Evolutionary conservation across 225 moss, liverwort and hornwort species (phyloP).

Genomic region (Straminergon stramineum): DNA sequence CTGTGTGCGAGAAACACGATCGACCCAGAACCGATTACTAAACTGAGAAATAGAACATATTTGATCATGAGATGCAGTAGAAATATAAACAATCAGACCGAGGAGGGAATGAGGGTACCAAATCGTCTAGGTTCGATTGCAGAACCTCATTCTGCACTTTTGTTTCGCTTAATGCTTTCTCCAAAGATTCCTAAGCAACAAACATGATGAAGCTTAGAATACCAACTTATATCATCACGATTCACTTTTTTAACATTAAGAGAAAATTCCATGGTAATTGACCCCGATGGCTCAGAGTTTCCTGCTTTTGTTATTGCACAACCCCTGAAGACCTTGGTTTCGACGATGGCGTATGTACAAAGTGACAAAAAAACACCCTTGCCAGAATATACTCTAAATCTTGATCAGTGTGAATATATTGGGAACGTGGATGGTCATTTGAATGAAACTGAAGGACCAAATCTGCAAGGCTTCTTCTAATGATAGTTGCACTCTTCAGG

Average conservation of each 20-base stretch:
- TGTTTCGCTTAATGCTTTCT: conserved; percentile 17
- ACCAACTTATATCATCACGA: neutral
- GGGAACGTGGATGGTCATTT: neutral
- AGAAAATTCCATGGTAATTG: neutral
- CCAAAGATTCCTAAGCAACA: conserved; percentile 35
- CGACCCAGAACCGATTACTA: neutral
- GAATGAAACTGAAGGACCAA: neutral
- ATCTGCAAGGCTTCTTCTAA: neutral
- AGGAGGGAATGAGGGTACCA: conserved; percentile 15
- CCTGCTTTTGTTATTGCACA: neutral
- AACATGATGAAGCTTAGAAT: neutral
- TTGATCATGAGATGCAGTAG: neutral
- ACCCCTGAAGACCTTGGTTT: neutral
- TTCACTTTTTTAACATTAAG: neutral
- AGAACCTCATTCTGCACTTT: conserved; percentile 20
- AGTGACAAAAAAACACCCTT: neutral
- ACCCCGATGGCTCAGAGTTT: neutral
- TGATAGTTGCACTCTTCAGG: neutral
- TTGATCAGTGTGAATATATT: neutral
- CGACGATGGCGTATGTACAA: too few species aligned
- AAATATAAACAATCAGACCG: neutral
- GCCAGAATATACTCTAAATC: neutral
- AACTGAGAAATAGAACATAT: neutral
- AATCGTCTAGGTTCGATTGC: conserved; percentile 3
- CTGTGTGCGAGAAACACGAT: neutral